phyloP scores from a whole-genome alignment of 768 basidiomycete genomes.

The Trametes elegans region DNA sequence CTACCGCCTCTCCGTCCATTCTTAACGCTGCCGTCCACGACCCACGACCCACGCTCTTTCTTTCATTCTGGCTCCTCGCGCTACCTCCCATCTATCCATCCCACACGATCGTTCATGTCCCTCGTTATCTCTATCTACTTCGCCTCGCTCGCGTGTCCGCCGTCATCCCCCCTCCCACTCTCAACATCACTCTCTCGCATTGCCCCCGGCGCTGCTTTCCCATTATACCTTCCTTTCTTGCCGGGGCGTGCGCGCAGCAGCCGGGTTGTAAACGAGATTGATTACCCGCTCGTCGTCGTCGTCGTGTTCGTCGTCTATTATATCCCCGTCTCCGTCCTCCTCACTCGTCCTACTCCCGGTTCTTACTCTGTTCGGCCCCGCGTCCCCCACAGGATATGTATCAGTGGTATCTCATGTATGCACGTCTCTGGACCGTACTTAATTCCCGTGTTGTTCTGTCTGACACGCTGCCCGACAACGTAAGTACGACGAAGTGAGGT shows the following conservation, averaged over 20 bases:
- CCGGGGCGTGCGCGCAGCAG: conserved; percentile 9
- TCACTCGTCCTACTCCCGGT: neutral
- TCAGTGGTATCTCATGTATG: conserved; percentile 23
- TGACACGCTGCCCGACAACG: no score
- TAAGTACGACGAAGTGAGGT: no score
- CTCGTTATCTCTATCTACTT: conserved; percentile 7
- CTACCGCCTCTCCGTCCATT: neutral
- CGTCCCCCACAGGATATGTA: conserved; percentile 19
- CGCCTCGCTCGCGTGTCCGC: neutral
- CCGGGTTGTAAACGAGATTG: conserved; percentile 13
- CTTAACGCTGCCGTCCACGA: neutral
- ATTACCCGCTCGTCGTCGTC: neutral
- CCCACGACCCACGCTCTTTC: conserved; percentile 10
- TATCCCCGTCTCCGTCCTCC: neutral
- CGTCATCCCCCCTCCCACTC: neutral
- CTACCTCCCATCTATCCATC: conserved; percentile 5
- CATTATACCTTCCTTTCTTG: conserved; percentile 20
- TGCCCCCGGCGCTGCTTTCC: conserved; percentile 11
- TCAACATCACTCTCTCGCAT: neutral
- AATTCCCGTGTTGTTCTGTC: conserved; percentile 14
- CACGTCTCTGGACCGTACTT: conserved; percentile 18
- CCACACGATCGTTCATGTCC: conserved; percentile 11
- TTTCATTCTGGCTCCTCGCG: conserved; percentile 1
- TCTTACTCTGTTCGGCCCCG: no score
- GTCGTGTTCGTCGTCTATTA: conserved; percentile 1